Evolutionary conservation across 768 basidiomycete species (phyloP).

Genomic region (Pisolithus microcarpus): DNA sequence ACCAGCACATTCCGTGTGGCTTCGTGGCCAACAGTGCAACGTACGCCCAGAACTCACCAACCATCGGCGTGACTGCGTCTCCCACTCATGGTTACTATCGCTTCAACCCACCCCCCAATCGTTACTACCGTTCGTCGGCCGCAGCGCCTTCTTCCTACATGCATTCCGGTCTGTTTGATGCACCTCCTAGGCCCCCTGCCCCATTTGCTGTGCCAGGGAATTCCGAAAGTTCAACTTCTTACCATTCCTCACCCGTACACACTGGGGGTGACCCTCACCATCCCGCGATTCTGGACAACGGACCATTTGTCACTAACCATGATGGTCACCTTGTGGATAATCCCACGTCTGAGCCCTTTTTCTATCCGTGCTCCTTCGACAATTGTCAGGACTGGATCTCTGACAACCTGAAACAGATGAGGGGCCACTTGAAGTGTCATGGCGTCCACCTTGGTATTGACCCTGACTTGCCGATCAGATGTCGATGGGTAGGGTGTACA

Average conservation of each 20-base stretch:
- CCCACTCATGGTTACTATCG: too few species aligned
- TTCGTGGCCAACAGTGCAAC: too few species aligned
- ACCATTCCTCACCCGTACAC: neutral
- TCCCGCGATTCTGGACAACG: neutral
- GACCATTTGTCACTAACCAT: slow-evolving; percentile 2
- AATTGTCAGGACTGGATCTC: slow-evolving; percentile 16
- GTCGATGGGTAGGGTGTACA: slow-evolving; percentile 13
- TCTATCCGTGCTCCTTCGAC: slow-evolving; percentile 17
- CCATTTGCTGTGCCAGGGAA: neutral
- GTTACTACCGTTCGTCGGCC: too few species aligned
- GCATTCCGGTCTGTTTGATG: too few species aligned
- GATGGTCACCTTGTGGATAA: slow-evolving; percentile 5
- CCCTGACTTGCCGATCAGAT: neutral
- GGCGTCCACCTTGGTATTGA: slow-evolving; percentile 1
- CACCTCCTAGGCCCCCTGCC: neutral
- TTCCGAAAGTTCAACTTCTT: neutral
- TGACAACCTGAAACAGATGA: slow-evolving; percentile 8
- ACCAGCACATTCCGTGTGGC: too few species aligned
- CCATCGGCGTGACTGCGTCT: too few species aligned
- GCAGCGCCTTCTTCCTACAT: too few species aligned
- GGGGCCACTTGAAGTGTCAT: slow-evolving; percentile 11
- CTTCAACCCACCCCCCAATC: too few species aligned
- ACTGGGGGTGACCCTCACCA: neutral
- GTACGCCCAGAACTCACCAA: too few species aligned
- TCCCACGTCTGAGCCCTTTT: neutral